Conservation (phyloP, 2,329 filamentous ascomycete species). For the Arthrocladium fulminans region DNA sequence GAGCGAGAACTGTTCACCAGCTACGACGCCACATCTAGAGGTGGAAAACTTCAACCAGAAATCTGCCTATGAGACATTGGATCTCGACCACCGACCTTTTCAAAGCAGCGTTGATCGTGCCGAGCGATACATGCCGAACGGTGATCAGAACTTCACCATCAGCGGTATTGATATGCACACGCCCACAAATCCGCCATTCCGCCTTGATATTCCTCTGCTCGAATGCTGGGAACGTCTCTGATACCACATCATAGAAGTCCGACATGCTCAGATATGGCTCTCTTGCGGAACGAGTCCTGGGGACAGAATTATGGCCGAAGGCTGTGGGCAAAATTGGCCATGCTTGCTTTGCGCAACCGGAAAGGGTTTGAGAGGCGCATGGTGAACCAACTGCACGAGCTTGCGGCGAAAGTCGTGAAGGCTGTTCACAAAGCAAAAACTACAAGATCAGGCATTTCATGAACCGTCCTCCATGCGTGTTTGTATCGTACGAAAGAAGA, state of each 20-base stretch:
- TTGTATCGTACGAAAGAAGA: background rate
- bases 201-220: background rate
- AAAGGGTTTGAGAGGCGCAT: background rate
- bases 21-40: too few species aligned
- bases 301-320: background rate
- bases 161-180: constrained; percentile 1
- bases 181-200: background rate
- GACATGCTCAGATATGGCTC: background rate
- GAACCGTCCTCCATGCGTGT: background rate
- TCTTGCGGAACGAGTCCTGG: background rate
- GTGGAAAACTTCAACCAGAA: too few species aligned
- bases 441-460: background rate
- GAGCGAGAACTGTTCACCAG: background rate
- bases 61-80: too few species aligned
- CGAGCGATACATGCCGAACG: background rate
- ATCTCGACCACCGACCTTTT: constrained; percentile 5
- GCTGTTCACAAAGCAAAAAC: background rate
- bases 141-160: background rate
- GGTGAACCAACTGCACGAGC: background rate
- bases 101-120: background rate
- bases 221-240: background rate
- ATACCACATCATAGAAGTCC: background rate
- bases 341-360: background rate
- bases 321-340: background rate
- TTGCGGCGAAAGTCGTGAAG: background rate